Conservation (phyloP, 345 rosid genomes). For the Sonneratia caseolaris region DNA sequence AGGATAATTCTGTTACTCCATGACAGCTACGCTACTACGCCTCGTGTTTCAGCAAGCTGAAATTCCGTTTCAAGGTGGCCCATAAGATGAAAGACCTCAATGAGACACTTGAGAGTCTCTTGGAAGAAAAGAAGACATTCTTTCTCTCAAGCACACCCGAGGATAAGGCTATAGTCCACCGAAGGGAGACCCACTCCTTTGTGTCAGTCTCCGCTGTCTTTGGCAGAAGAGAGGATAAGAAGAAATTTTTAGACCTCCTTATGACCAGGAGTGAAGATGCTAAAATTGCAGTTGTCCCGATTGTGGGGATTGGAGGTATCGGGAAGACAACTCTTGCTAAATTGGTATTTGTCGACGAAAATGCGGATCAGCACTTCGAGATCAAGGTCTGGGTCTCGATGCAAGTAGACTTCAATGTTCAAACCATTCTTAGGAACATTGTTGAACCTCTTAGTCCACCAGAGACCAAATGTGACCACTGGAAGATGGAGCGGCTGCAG, state of each 20-base stretch:
- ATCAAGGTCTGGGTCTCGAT: conserved; percentile 12
- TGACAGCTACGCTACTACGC: not conserved
- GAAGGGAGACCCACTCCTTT: conserved; percentile 13
- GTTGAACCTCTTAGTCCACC: not conserved
- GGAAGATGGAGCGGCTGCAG: conserved; percentile 11
- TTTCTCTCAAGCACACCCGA: not conserved
- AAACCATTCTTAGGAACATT: not conserved
- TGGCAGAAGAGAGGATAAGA: conserved; percentile 14
- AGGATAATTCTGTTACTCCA: not conserved
- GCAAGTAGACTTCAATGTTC: conserved; percentile 1
- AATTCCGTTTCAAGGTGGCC: conserved; percentile 7
- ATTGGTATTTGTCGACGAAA: conserved; percentile 14
- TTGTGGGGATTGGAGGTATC: conserved; percentile 17
- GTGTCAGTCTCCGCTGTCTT: conserved; percentile 9
- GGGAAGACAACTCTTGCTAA: conserved; percentile 22
- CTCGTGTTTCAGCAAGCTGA: not conserved
- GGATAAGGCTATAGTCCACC: not conserved
- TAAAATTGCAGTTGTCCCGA: conserved; percentile 14
- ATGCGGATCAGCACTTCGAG: conserved; percentile 6
- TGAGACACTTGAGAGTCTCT: conserved; percentile 5
- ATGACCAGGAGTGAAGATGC: not conserved
- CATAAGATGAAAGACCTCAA: conserved; percentile 8
- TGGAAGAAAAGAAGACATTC: conserved; percentile 1
- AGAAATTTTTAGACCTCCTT: conserved; percentile 4
- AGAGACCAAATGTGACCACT: not conserved